These are phyloP conservation scores for Candida ovalis DNA, from an alignment of 805 yeast species.

Conservation along the genomic window DNA sequence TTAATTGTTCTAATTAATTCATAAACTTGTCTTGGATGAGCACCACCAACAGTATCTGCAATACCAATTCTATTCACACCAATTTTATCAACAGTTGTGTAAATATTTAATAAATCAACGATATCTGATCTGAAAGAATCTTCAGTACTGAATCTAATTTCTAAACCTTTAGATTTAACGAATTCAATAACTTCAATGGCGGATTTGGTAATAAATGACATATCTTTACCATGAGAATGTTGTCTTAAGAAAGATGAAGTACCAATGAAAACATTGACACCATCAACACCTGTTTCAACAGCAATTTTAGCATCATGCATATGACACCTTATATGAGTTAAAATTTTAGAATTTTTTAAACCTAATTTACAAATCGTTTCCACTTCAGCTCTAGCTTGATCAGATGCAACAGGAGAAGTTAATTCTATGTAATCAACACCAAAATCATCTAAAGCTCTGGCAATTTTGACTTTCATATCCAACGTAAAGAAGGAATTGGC, in stretches of 20 bases:
- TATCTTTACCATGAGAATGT: conserved; percentile 58
- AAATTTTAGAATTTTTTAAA: conserved; percentile 48
- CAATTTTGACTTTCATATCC: conserved; percentile 54
- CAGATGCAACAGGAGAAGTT: conserved; percentile 58
- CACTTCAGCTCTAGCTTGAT: conserved; percentile 53
- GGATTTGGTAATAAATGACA: conserved; percentile 53
- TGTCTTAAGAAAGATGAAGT: conserved; percentile 55
- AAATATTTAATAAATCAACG: conserved; percentile 54
- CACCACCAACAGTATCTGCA: conserved; percentile 63
- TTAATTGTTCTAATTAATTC: conserved; percentile 56
- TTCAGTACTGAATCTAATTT: conserved; percentile 55
- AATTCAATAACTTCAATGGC: conserved; percentile 58
- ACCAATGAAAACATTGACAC: conserved; percentile 59
- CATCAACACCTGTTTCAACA: conserved; percentile 60
- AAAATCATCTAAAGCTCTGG: conserved; percentile 57
- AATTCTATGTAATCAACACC: conserved; percentile 60
- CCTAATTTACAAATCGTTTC: conserved; percentile 59
- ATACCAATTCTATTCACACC: conserved; percentile 62
- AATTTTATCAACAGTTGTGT: conserved; percentile 57
- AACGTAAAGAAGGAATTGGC: conserved; percentile 59
- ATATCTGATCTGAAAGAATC: conserved; percentile 60
- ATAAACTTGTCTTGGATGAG: conserved; percentile 60
- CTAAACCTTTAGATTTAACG: conserved; percentile 57
- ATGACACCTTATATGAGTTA: conserved; percentile 59
- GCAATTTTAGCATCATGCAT: conserved; percentile 61